phyloP scores from a whole-genome alignment of 768 basidiomycete genomes.

The Auricularia cornea region DNA sequence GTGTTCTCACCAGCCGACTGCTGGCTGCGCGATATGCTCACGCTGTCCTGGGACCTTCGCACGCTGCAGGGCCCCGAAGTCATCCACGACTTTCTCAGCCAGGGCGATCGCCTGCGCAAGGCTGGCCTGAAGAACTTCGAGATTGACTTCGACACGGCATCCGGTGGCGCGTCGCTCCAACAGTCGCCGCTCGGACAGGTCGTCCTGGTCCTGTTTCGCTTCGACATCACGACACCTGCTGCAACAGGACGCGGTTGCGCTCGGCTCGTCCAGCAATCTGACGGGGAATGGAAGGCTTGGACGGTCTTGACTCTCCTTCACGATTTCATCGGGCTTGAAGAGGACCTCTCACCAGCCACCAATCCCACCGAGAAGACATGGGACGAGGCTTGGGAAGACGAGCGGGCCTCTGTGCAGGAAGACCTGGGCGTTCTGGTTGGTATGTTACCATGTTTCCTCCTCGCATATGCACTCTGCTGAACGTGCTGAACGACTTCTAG shows the following conservation, averaged over 20 bases:
- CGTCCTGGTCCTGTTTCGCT: conserved; percentile 15
- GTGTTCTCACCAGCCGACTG: neutral
- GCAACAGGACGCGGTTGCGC: conserved; percentile 28
- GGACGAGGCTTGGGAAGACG: neutral
- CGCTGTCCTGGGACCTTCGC: conserved; percentile 36
- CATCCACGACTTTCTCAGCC: conserved; percentile 25
- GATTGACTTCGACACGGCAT: conserved; percentile 5
- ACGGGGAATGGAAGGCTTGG: conserved; percentile 28
- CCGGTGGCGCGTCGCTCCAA: conserved; percentile 16
- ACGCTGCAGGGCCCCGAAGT: conserved; percentile 27
- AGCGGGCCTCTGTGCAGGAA: conserved; percentile 15
- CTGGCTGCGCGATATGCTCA: conserved; percentile 28
- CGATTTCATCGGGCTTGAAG: conserved; percentile 29
- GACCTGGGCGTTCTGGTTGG: conserved; percentile 33
- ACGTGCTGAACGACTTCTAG: no score
- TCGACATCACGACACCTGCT: conserved; percentile 28
- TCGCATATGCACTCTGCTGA: no score
- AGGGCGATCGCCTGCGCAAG: neutral
- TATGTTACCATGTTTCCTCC: conserved; percentile 14
- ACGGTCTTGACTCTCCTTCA: conserved; percentile 24
- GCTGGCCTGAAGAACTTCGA: neutral
- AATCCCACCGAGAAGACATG: neutral
- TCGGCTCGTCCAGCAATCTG: conserved; percentile 20
- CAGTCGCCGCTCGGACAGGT: conserved; percentile 18
- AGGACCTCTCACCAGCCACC: neutral